Evolutionary conservation across 192 early-diverging fungal species (phyloP), one percentile per base, ranked within the genome.

Genomic region (Lobosporangium transversale): DNA sequence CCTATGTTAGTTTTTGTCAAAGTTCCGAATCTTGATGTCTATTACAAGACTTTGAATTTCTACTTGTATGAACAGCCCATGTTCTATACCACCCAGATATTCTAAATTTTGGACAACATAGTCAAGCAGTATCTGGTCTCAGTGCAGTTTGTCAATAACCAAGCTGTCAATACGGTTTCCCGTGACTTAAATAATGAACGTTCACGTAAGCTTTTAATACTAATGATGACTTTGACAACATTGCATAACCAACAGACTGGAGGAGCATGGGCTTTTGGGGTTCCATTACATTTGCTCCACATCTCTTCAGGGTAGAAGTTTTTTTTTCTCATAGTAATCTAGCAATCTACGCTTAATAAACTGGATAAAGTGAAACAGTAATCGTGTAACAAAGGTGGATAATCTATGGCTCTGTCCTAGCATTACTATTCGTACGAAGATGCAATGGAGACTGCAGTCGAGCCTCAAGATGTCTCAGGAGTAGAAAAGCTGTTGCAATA

Each of bases 351-450:
- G n/a, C n/a, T n/a, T n/a, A n/a, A n/a, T n/a, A n/a, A n/a, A n/a
- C n/a, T n/a, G n/a, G n/a, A n/a, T n/a, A n/a, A n/a, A n/a, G n/a
- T n/a, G n/a, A n/a, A n/a, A n/a, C n/a, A 40, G 7, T 7, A 40
- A 40, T 40, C 7, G 86, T 91, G 88, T 74, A 96, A 96, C 86
- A 95, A 94, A 92, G 95, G 62, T 99, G 97, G 97, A 85, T 93
- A 99, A 78, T 97, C 95, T 26, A 91, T 99, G 74, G 85, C 89
- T 14, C 81, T 99, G 42, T 98, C 96, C 20, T 98, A 99, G 87
- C 92, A 97, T 83, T 97, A 99, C 81, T 87, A 94, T 63, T 89
- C 98, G 37, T 99, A 91, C 86, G 97, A 98, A 86, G 98, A 99
- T 68, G 96, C 96, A 1, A 99, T 99, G 94, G 95, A 96, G 58